Conservation (phyloP, 2,329 filamentous ascomycete species). For the Stemphylium beticola region DNA sequence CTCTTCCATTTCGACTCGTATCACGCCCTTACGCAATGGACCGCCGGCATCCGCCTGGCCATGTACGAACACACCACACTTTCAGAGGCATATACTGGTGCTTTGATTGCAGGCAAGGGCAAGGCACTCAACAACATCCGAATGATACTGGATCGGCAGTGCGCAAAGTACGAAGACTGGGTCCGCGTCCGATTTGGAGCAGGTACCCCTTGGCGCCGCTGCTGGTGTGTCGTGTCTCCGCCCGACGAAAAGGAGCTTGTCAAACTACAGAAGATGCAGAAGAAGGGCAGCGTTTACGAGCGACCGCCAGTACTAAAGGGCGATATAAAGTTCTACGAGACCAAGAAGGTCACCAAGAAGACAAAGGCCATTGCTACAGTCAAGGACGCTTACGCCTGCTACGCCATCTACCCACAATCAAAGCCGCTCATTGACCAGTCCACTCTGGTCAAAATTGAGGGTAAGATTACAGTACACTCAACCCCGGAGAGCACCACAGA, state of each 20-base stretch:
- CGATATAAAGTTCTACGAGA: slow-evolving; percentile 93
- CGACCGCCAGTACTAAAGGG: slow-evolving; percentile 78
- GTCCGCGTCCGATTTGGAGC: slow-evolving; percentile 93
- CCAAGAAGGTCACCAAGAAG: slow-evolving; percentile 90
- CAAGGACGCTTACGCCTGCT: slow-evolving; percentile 87
- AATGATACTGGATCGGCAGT: slow-evolving; percentile 81
- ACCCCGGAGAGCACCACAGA: slow-evolving; percentile 79
- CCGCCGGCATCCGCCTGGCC: slow-evolving; percentile 86
- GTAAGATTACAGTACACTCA: slow-evolving; percentile 84
- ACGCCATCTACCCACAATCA: slow-evolving; percentile 93
- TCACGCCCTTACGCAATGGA: slow-evolving; percentile 94
- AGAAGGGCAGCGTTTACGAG: slow-evolving; percentile 85
- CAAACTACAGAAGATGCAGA: slow-evolving; percentile 80
- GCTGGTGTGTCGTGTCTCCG: slow-evolving; percentile 93
- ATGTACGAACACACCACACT: slow-evolving; percentile 94
- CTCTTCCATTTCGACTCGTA: slow-evolving; percentile 95
- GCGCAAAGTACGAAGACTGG: slow-evolving; percentile 86
- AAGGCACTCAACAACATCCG: slow-evolving; percentile 89
- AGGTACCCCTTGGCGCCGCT: slow-evolving; percentile 93
- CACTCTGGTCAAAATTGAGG: slow-evolving; percentile 92
- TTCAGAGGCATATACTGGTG: slow-evolving; percentile 96
- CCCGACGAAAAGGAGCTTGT: slow-evolving; percentile 92
- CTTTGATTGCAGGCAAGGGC: slow-evolving; percentile 92
- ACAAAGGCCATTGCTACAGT: slow-evolving; percentile 88
- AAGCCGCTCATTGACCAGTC: slow-evolving; percentile 94